Percentiles rank a stretch among this genome's conserved stretches.
These are phyloP conservation scores for Thalassiosira livingstoniorum DNA, from an alignment of 352 stramenopile genomes.

Conservation along the genomic window DNA sequence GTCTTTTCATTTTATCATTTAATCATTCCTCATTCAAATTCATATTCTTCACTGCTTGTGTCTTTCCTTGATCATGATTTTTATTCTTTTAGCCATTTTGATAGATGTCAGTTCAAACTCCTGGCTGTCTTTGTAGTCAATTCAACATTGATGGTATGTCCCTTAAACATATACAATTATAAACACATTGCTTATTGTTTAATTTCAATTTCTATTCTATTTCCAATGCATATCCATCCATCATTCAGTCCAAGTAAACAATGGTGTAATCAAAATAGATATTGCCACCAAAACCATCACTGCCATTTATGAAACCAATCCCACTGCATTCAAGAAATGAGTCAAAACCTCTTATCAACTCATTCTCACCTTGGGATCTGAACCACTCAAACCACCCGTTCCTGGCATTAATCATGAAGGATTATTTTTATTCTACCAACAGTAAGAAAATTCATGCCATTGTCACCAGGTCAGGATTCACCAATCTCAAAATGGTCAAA, in stretches of 20 bases:
- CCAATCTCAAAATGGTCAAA: conserved; percentile 85
- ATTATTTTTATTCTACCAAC: conserved; percentile 64
- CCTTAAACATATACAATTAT: conserved; percentile 1
- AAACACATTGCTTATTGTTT: no score
- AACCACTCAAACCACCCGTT: conserved; percentile 81
- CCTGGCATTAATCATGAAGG: conserved; percentile 74
- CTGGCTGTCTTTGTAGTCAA: conserved; percentile 60
- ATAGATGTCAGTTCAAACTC: conserved; percentile 79
- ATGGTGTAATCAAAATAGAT: conserved; percentile 72
- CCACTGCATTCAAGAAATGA: conserved; percentile 13
- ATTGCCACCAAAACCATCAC: conserved; percentile 67
- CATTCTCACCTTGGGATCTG: conserved; percentile 74
- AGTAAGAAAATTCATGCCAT: conserved; percentile 69
- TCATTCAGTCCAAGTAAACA: conserved; percentile 64
- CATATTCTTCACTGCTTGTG: background rate
- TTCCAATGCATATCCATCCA: background rate
- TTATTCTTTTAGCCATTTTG: no score
- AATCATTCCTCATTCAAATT: no score
- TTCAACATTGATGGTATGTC: conserved; percentile 76
- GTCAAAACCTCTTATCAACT: conserved; percentile 75
- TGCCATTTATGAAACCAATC: conserved; percentile 57
- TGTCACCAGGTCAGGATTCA: conserved; percentile 81
- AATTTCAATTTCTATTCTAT: background rate
- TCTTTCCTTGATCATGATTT: no score
- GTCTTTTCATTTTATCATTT: no score